These are phyloP conservation scores for Skeletonema potamos DNA, from an alignment of 108 stramenopile species.

Conservation along the genomic window DNA sequence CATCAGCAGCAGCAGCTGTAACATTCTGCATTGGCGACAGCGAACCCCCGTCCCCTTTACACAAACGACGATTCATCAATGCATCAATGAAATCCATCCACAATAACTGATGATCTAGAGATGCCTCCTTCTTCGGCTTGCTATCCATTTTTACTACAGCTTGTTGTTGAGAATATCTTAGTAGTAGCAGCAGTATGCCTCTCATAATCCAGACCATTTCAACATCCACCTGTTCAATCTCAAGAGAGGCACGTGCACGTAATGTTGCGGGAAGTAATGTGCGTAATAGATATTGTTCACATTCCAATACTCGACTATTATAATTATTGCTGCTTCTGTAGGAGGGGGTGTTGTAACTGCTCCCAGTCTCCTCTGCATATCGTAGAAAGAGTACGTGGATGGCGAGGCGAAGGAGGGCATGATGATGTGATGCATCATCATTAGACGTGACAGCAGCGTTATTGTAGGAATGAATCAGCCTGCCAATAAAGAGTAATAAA, in stretches of 20 bases:
- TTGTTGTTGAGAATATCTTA: not conserved
- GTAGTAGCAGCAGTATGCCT: not conserved
- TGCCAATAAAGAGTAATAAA: conserved; percentile 16
- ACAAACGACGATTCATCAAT: conserved; percentile 11
- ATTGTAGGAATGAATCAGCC: conserved; percentile 18
- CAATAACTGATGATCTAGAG: not conserved
- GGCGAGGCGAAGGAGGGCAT: conserved; percentile 20
- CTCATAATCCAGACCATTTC: conserved; percentile 28
- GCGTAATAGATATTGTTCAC: conserved; percentile 10
- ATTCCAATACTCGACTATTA: conserved; percentile 10
- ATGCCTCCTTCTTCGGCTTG: not conserved
- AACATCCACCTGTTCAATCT: conserved; percentile 13
- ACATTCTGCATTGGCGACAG: not conserved
- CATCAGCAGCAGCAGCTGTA: not conserved
- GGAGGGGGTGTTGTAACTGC: not conserved
- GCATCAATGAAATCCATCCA: conserved; percentile 11
- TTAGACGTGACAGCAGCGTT: not conserved
- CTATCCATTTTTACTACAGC: not conserved
- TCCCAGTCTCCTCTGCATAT: not conserved
- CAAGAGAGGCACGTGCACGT: not conserved
- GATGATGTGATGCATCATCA: not conserved
- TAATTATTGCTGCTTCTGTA: not conserved
- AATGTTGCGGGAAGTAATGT: not conserved
- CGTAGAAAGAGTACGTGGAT: conserved; percentile 21
- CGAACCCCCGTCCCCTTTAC: not conserved